Evolutionary conservation across 306 rosid genomes (phyloP), one percentile per base, ranked within the genome.

Genomic region (Astragalus membranaceus): DNA sequence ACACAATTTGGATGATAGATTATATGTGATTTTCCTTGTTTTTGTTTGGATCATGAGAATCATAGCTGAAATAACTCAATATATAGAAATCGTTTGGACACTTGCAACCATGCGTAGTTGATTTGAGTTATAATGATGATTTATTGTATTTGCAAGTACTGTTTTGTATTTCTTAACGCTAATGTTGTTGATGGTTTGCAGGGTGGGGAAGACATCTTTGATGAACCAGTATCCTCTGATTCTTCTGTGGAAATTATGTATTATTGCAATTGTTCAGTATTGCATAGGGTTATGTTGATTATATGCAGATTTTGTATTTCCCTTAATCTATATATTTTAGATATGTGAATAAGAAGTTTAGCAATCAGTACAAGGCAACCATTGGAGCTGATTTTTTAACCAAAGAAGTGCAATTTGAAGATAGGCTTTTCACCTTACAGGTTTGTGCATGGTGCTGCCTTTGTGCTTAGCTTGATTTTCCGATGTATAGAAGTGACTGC

Each of bases 171-270:
- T 58, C 49, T 53, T 26, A 41, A 74, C 70, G 35, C 20, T 52
- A 9, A 11, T 48, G 51, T 20, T 79, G 29, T 20, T 76, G 42
- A 49, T 88, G 66, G 20, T 76, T 70, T 85, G 84, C 95, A 95
- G 99, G 89, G 99, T 95, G 30, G 99, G 99, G 80, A 95, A 95
- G 95, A 95, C 99, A 57, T 95, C 97, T 64, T 86, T 95, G 95
- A 95, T 95, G 99, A 95, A 95, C 75, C 99, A 95, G 97, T 95
- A 94, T 94, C 99, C 99, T 85, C 69, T 32, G 13, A 46, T 62
- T 37, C 49, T 75, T 56, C 23, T 42, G 0, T 39, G 33, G 10
- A 39, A 57, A 13, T 39, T 62, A 15, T 8, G 49, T 62, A 15
- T 60, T 37, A 23, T 39, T 67, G 16, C 10, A 42, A 29, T 26